Percentiles rank a stretch among this genome's conserved stretches.
Conservation (phyloP, 306 rosid species). For the Rubus idaeus region DNA sequence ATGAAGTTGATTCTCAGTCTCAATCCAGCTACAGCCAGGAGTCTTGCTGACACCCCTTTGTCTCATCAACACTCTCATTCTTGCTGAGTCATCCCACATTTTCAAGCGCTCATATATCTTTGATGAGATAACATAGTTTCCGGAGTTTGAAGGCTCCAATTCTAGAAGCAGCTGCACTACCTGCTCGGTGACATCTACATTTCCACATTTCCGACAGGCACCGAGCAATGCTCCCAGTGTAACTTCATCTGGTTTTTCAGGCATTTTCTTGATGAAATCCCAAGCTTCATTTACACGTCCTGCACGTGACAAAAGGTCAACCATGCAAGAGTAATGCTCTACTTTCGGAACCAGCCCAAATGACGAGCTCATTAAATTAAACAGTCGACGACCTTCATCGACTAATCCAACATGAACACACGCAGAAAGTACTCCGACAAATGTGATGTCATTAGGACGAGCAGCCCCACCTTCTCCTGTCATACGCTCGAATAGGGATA, state of each 20-base stretch:
- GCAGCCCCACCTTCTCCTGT: constrained; percentile 53
- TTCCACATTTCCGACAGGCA: constrained; percentile 71
- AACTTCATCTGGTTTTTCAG: constrained; percentile 82
- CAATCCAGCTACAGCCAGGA: constrained; percentile 99
- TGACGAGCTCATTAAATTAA: constrained; percentile 63
- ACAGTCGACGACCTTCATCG: constrained; percentile 62
- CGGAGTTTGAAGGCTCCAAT: constrained; percentile 87
- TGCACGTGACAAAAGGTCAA: constrained; percentile 85
- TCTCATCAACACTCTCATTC: constrained; percentile 83
- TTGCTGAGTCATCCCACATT: constrained; percentile 88
- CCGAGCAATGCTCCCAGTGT: constrained; percentile 80
- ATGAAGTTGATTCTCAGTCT: constrained; percentile 55
- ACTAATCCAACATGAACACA: constrained; percentile 89
- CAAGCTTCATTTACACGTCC: constrained; percentile 81
- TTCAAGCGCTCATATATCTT: constrained; percentile 65
- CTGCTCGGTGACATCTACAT: constrained; percentile 62
- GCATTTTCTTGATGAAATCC: constrained; percentile 79
- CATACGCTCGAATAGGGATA: constrained; percentile 67
- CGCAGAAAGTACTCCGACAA: constrained; percentile 87
- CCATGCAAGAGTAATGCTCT: constrained; percentile 97
- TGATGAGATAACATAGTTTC: constrained; percentile 81
- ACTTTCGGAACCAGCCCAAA: constrained; percentile 75
- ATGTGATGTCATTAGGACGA: constrained; percentile 77
- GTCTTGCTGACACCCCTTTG: constrained; percentile 77
- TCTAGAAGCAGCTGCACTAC: constrained; percentile 66